Base-by-base conservation (phyloP, 352 stramenopile genomes). In the Aphanomyces stellatus region DNA sequence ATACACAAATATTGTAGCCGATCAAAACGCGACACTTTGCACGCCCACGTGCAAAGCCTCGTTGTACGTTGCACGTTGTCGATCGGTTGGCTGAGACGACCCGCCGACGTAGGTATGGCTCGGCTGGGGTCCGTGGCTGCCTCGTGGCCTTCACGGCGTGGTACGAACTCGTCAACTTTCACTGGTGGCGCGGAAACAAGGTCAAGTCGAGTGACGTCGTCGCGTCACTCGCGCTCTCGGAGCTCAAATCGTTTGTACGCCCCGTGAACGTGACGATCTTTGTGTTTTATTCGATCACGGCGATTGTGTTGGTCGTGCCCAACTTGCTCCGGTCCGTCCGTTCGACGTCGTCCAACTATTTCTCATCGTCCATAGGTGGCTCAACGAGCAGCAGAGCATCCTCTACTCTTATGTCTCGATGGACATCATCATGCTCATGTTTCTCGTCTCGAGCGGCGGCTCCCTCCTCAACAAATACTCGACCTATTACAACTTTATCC, bases 371-470 rank as follows among this genome's bases (percentile, higher is more conserved):
- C 33, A 37, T 42, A 67, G 60, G 4, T 67, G 60, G 60, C 24
- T 37, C n/a, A 34, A 37, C 5, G 60, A 67, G 49, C 60, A 67
- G 34, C 37, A 35, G 49, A 67, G 60, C 35, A 67, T 67, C 13
- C 27, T 67, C 7, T 91, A 92, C 61, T 77, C 88, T 30, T 86
- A 94, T 33, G 59, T 94, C 64, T 94, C 83, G 43, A 72, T 94
- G 8, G 83, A 91, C 56, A 81, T 77, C 0, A 85, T 94, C 49
- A 66, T 94, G 6, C 75, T 80, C 7, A 94, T 94, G 84, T 91
- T 94, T 56, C 72, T 91, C 22, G 86, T 90, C 2, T 94, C 86
- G 2, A 92, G 91, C 30, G 86, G 86, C 15, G 74, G 86, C 19
- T 92, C 84, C 1, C 83, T 94, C 27, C 62, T 91, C 46, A 85